A percentile compares a stretch with the other conserved stretches of the same genome.
Conservation (phyloP, 257 asterid species). For the Coffea canephora region DNA sequence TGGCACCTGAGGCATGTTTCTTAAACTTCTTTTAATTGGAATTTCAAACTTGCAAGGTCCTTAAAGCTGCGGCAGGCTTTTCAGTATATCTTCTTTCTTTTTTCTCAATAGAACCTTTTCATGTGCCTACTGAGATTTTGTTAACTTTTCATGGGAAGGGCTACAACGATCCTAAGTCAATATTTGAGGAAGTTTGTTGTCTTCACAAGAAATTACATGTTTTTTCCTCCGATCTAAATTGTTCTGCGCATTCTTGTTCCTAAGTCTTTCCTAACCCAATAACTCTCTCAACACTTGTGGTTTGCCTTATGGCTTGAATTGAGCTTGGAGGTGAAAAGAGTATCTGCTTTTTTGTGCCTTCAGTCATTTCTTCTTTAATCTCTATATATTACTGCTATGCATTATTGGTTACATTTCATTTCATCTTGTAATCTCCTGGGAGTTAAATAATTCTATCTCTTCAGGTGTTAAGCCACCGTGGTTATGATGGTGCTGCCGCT, state of each 20-base stretch:
- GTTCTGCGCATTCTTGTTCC: neutral
- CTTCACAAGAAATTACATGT: neutral
- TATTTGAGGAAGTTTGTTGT: neutral
- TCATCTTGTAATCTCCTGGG: neutral
- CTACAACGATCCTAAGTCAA: neutral
- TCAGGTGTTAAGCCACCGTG: conserved; percentile 72
- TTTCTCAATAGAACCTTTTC: neutral
- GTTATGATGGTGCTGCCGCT: conserved; percentile 98
- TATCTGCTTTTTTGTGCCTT: neutral
- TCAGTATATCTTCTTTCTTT: no score
- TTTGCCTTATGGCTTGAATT: neutral
- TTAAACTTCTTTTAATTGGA: conserved; percentile 14
- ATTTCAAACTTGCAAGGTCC: conserved; percentile 1
- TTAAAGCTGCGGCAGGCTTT: neutral
- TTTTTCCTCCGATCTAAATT: neutral
- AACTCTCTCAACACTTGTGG: neutral
- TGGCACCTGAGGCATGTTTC: conserved; percentile 87
- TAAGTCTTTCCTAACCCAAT: neutral
- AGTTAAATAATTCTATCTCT: conserved; percentile 14
- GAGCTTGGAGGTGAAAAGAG: conserved; percentile 2
- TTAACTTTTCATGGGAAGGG: neutral
- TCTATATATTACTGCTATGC: neutral
- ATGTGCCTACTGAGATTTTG: neutral
- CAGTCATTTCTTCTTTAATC: neutral
- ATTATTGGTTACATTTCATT: neutral